Percentiles rank a stretch among this genome's conserved stretches.
phyloP scores from a whole-genome alignment of 352 stramenopile species.

The Phytophthora pistaciae region DNA sequence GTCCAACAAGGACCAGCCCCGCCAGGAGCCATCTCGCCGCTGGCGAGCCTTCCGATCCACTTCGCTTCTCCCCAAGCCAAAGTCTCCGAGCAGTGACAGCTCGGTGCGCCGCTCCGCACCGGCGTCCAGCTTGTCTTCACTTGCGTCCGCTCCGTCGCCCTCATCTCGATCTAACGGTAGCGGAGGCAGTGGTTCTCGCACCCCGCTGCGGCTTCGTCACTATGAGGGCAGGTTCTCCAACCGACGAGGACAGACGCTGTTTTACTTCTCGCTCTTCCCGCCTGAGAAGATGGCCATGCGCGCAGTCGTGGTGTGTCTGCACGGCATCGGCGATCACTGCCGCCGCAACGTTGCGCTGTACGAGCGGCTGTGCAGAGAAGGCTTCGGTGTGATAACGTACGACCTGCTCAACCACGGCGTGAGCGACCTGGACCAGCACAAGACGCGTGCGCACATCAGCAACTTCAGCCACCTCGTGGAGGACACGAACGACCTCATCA shows the following conservation, averaged over 20 bases:
- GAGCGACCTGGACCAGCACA: constrained; percentile 47
- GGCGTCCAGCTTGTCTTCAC: constrained; percentile 27
- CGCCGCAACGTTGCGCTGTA: constrained; percentile 53
- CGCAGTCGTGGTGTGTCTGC: constrained; percentile 53
- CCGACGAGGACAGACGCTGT: constrained; percentile 45
- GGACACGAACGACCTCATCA: constrained; percentile 58
- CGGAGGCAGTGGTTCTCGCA: constrained; percentile 3
- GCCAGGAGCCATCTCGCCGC: constrained; percentile 3
- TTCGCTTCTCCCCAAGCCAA: constrained; percentile 18
- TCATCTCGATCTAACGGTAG: constrained; percentile 5
- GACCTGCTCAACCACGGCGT: constrained; percentile 59
- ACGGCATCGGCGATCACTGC: constrained; percentile 58
- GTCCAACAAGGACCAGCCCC: constrained; percentile 13
- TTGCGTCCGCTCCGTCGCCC: constrained; percentile 9
- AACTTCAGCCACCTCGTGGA: constrained; percentile 57
- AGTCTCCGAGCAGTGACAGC: constrained; percentile 6
- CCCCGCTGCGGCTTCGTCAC: constrained; percentile 42
- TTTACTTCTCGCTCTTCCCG: constrained; percentile 55
- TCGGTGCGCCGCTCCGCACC: constrained; percentile 27
- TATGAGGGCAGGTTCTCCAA: constrained; percentile 53
- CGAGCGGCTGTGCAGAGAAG: constrained; percentile 49
- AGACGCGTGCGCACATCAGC: constrained; percentile 47
- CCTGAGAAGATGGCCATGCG: constrained; percentile 37
- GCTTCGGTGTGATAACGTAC: constrained; percentile 59
- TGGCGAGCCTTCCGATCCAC: constrained; percentile 18